These are phyloP conservation scores for Avicennia marina DNA, from an alignment of 257 asterid genomes.

Conservation along the genomic window DNA sequence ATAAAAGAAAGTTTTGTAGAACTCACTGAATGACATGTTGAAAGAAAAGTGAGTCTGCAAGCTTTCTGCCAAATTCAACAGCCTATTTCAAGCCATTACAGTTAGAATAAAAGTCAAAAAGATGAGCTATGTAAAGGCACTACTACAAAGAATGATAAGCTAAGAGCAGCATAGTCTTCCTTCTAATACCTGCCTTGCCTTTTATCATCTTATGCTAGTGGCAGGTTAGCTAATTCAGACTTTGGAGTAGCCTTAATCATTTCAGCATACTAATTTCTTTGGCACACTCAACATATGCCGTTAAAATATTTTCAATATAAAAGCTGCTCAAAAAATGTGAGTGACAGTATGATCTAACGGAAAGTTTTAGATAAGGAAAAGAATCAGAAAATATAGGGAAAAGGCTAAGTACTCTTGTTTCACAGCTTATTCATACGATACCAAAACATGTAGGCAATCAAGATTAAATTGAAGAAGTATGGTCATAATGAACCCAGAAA, in stretches of 20 bases:
- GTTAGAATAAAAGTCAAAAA: neutral
- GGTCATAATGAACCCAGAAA: no score
- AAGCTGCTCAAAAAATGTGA: no score
- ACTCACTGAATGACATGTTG: slow-evolving; percentile 67
- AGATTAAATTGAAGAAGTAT: no score
- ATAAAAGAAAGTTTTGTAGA: neutral
- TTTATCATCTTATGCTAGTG: neutral
- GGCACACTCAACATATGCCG: slow-evolving; percentile 1
- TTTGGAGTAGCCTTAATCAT: slow-evolving; percentile 1
- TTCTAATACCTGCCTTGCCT: neutral
- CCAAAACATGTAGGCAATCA: no score
- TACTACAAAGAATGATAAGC: slow-evolving; percentile 3
- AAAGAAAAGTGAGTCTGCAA: slow-evolving; percentile 63
- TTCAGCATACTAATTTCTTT: neutral
- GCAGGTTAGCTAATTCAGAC: neutral
- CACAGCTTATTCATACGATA: no score
- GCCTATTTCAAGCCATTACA: slow-evolving; percentile 46
- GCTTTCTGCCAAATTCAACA: slow-evolving; percentile 85
- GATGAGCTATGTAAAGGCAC: neutral
- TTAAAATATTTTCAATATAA: no score
- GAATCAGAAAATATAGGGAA: no score
- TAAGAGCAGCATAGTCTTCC: neutral
- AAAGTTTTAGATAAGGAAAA: no score
- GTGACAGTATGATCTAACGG: no score
- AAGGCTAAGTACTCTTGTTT: no score